Base-by-base conservation (phyloP, 163 green algal genomes). In the Volvox carteri region DNA sequence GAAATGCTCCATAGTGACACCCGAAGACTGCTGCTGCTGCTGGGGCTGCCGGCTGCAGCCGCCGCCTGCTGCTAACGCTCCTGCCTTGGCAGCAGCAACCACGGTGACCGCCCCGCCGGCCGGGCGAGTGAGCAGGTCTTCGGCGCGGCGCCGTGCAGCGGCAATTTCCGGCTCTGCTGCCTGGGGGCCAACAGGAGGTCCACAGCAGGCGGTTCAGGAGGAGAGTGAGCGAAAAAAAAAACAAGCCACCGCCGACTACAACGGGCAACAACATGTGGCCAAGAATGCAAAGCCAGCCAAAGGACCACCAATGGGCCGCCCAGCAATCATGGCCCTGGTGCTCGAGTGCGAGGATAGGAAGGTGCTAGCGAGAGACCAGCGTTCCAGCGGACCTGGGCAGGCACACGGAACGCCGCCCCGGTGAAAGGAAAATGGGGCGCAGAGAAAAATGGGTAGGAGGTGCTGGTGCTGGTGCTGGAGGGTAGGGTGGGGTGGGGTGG, bases 1-100 rank as follows among this genome's bases (percentile, higher is more conserved):
- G 33, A 87, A 87, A 46, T 80, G 81, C 23, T 56, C n/a, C 4
- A 87, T n/a, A 68, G 44, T 79, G 67, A 72, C 81, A 30, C 18
- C 48, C 21, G 41, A 8, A 1, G 4, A 30, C 33, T 80, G 73
- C 21, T 42, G 73, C 42, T 2, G 75, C n/a, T n/a, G 33, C 9
- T 44, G 21, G 4, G 41, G 6, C 19, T 5, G 41, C 19, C 6
- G 41, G 14, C 72, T 35, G 28, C 35, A 12, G 46, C 42, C 18
- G 73, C 21, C 35, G 39, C 21, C 41, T 11, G 41, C 1, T 18
- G 72, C n/a, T n/a, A n/a, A n/a, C 7, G n/a, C 62, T 30, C 58
- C 58, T 35, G 58, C 9, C 18, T 23, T 23, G 9, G 58, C 58
- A 30, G 58, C 65, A 44, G n/a, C 65, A 6, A 33, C 68, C 4